Percentiles rank a stretch among this genome's conserved stretches.
Conservation (phyloP, 768 basidiomycete genomes). For the Sporobolomyces roseus region DNA sequence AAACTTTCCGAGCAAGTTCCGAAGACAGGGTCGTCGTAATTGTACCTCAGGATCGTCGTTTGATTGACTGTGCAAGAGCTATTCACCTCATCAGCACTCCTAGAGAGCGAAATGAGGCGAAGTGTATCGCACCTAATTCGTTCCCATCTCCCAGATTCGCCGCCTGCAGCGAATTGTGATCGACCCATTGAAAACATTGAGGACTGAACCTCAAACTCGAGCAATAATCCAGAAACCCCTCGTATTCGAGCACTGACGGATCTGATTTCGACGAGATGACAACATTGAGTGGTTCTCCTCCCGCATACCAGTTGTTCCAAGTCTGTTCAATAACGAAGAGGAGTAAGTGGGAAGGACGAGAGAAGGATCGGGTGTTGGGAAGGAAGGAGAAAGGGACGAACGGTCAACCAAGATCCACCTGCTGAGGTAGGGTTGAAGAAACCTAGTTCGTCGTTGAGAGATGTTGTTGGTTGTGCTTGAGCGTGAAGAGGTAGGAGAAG, state of each 20-base stretch:
- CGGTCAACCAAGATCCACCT: slow-evolving; percentile 7
- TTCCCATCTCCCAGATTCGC: slow-evolving; percentile 59
- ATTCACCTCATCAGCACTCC: background rate
- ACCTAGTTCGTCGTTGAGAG: background rate
- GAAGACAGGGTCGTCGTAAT: slow-evolving; percentile 73
- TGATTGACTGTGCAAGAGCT: slow-evolving; percentile 60
- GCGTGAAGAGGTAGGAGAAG: too few relatives aligned
- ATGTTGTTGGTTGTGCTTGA: background rate
- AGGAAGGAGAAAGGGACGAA: background rate
- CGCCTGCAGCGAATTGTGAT: background rate
- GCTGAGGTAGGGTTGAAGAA: background rate
- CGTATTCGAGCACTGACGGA: background rate
- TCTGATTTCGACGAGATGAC: background rate
- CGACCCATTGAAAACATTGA: slow-evolving; percentile 9
- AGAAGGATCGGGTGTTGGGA: background rate
- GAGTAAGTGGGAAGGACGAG: background rate
- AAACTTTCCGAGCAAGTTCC: slow-evolving; percentile 83
- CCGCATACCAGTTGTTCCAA: slow-evolving; percentile 10
- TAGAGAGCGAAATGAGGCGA: background rate
- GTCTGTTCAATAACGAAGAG: background rate
- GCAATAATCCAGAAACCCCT: background rate
- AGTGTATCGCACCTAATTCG: slow-evolving; percentile 52
- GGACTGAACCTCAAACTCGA: background rate
- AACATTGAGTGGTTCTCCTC: slow-evolving; percentile 11
- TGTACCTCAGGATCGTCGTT: slow-evolving; percentile 75